phyloP scores from a whole-genome alignment of 2,329 filamentous ascomycete genomes.

The Fusarium sp. region DNA sequence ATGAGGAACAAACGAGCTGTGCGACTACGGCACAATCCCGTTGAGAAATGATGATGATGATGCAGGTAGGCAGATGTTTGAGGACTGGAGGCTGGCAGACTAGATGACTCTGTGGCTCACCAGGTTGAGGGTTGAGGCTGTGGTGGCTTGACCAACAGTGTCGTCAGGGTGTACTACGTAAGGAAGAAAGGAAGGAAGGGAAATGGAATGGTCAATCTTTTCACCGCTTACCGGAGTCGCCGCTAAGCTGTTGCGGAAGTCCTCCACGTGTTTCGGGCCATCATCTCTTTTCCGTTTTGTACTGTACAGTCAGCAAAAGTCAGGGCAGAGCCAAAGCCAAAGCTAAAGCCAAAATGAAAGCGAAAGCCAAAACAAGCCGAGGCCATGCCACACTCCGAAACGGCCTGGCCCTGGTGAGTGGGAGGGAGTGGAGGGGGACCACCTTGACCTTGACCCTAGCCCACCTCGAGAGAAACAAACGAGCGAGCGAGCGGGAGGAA shows the following conservation, averaged over 20 bases:
- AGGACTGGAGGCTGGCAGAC: slow-evolving; percentile 3
- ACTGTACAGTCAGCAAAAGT: slow-evolving; percentile 29
- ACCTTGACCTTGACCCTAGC: slow-evolving; percentile 12
- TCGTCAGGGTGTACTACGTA: background rate
- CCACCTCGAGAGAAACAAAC: slow-evolving; percentile 28
- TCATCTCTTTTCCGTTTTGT: slow-evolving; percentile 11
- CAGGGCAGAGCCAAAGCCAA: background rate
- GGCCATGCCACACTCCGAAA: slow-evolving; percentile 6
- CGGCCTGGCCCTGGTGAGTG: slow-evolving; percentile 25
- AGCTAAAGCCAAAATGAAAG: background rate
- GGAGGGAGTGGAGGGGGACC: slow-evolving; percentile 1
- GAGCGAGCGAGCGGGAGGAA: slow-evolving; percentile 33
- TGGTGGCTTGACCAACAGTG: slow-evolving; percentile 23
- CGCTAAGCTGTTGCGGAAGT: slow-evolving; percentile 46
- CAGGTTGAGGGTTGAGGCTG: slow-evolving; percentile 39
- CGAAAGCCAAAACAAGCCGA: slow-evolving; percentile 3
- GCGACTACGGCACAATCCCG: slow-evolving; percentile 1
- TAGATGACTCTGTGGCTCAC: slow-evolving; percentile 20
- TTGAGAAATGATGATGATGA: slow-evolving; percentile 9
- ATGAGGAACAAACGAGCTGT: slow-evolving; percentile 18
- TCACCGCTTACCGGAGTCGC: slow-evolving; percentile 41
- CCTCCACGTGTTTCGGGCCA: slow-evolving; percentile 44
- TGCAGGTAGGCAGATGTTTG: slow-evolving; percentile 4
- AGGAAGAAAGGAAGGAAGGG: background rate
- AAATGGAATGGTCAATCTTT: slow-evolving; percentile 41